Evolutionary conservation across 2,329 filamentous ascomycete species (phyloP).

Genomic region (Lecanicillium sp.): DNA sequence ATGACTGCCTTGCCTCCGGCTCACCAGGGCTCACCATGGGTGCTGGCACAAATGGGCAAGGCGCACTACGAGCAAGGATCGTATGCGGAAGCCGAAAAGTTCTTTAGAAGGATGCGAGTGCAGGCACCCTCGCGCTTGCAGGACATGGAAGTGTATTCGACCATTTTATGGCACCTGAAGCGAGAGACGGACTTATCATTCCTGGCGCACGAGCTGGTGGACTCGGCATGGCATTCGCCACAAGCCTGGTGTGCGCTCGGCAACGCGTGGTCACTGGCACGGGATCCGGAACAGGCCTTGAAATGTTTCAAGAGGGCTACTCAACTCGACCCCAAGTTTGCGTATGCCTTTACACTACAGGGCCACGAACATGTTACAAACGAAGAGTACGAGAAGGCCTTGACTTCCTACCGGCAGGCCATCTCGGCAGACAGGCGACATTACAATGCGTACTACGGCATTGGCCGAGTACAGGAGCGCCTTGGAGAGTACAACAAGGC

Average conservation of each 20-base stretch:
- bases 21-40: conserved; percentile 89
- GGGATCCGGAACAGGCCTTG: conserved; percentile 90
- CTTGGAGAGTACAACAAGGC: conserved; percentile 87
- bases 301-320: conserved; percentile 92
- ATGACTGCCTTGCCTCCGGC: conserved; percentile 61
- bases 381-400: conserved; percentile 93
- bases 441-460: conserved; percentile 98
- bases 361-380: conserved; percentile 94
- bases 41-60: conserved; percentile 81
- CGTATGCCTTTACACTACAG: conserved; percentile 91
- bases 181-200: conserved; percentile 87
- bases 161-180: conserved; percentile 96
- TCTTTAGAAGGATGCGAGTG: conserved; percentile 70
- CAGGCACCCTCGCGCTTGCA: conserved; percentile 76
- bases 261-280: conserved; percentile 86
- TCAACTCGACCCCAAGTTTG: conserved; percentile 81
- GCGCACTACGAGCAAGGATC: conserved; percentile 85
- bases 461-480: conserved; percentile 75
- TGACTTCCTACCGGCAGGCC: conserved; percentile 77
- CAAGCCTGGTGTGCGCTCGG: conserved; percentile 95
- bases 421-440: conserved; percentile 81
- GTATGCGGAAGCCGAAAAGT: conserved; percentile 79
- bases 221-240: conserved; percentile 78
- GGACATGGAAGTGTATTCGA: conserved; percentile 98
- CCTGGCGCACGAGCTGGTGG: conserved; percentile 81